These are phyloP conservation scores for Leccinum subgranulosum DNA, from an alignment of 768 basidiomycete species.

Conservation along the genomic window DNA sequence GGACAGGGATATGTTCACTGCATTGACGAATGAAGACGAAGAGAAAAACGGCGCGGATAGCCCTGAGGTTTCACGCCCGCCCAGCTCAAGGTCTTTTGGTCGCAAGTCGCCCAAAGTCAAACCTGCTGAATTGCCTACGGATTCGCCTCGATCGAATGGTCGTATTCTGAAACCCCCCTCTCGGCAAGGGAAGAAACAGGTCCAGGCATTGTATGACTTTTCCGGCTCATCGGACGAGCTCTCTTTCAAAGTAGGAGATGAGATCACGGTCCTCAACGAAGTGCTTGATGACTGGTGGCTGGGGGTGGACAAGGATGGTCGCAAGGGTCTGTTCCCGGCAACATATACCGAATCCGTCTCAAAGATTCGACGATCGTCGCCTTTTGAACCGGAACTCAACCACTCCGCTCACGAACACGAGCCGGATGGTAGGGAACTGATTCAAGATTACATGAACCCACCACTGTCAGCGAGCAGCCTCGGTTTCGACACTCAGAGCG, in stretches of 20 bases:
- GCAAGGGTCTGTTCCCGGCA: constrained; percentile 78
- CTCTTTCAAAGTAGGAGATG: constrained; percentile 67
- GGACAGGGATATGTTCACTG: constrained; percentile 59
- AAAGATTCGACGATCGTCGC: constrained; percentile 23
- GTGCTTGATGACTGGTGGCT: constrained; percentile 92
- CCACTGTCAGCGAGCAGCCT: constrained; percentile 22
- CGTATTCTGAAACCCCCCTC: constrained; percentile 53
- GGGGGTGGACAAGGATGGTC: constrained; percentile 63
- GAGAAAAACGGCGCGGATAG: constrained; percentile 21
- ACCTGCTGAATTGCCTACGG: constrained; percentile 19
- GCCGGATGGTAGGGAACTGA: constrained; percentile 24
- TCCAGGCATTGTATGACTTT: constrained; percentile 76
- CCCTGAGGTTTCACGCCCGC: constrained; percentile 32
- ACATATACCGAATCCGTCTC: constrained; percentile 58
- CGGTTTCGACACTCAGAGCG: constrained; percentile 36
- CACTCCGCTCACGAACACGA: constrained; percentile 12
- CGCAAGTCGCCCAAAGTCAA: constrained; percentile 29
- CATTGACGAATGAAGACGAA: constrained; percentile 47
- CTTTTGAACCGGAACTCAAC: constrained; percentile 31
- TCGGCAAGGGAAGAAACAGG: constrained; percentile 48
- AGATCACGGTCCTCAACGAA: constrained; percentile 74
- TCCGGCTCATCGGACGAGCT: constrained; percentile 75
- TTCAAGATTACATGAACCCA: constrained; percentile 19
- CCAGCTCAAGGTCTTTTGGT: constrained; percentile 33
- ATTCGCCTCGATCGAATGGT: constrained; percentile 27